Base-by-base conservation (phyloP, 192 early-diverging fungal species). In the Backusella luteola region DNA sequence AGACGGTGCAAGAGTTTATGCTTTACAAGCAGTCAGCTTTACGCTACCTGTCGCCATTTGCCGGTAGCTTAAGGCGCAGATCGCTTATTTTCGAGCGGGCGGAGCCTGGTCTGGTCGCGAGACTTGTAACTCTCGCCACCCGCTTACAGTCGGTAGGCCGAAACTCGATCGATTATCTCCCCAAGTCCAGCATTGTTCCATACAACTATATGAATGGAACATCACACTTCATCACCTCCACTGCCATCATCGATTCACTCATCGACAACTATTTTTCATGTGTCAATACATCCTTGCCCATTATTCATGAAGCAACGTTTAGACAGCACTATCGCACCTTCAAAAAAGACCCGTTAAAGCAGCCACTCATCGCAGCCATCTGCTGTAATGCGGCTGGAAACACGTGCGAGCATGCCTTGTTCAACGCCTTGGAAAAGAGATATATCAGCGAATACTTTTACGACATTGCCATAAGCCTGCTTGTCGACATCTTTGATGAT, bases 381-480 rank as follows among this genome's bases (percentile, higher is more conserved):
- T 74, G 73, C 8, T 34, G 35, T 1, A 35, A 21, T 34, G 38
- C 38, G 8, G 34, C 36, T 9, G 7, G 14, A 7, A 59, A 6
- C 34, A 21, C 52, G 19, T 74, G 73, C 36, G 11, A 26, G 0
- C 73, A 74, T 38, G 9, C 56, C 11, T 17, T 41, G 4, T 41
- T 66, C 4, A 21, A 15, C 12, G 9, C 21, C 5, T 12, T 21
- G 19, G 36, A 66, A 29, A 74, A 42, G 11, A 35, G 73, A 41
- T 17, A 63, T 14, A 35, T 74, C 23, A 44, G 73, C 32, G 73
- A 74, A 63, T 63, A 66, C 14, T 74, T 66, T 39, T 74, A 74
- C 29, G 14, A 66, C 4, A 15, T 39, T 5, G 34, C 53, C 5
- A 74, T 66, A n/a, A 11, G 66, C 6, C n/a, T n/a, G 11, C 3